A percentile compares a stretch with the other conserved stretches of the same genome.
Conservation (phyloP, 1,139 yeast species). For the Yamadazyma oceani region DNA sequence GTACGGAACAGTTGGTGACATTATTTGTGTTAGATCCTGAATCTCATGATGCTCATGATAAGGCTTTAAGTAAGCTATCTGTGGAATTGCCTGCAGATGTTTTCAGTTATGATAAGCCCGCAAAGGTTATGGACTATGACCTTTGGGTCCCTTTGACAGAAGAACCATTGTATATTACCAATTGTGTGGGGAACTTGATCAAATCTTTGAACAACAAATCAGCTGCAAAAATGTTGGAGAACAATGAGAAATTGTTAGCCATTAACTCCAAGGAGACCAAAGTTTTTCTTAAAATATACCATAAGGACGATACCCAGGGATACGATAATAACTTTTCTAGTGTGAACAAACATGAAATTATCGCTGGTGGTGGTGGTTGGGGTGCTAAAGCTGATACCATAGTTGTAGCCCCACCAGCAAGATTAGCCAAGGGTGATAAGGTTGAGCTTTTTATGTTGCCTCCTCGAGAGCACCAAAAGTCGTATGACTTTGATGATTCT, state of each 20-base stretch:
- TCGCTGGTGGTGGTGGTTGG: conserved; percentile 71
- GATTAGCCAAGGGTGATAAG: conserved; percentile 41
- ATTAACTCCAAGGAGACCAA: conserved; percentile 47
- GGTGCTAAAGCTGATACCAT: conserved; percentile 60
- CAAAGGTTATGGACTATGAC: conserved; percentile 18
- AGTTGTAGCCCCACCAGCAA: conserved; percentile 58
- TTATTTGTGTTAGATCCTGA: conserved; percentile 35
- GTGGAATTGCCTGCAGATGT: conserved; percentile 24
- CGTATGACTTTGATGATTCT: conserved; percentile 8
- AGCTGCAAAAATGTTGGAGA: conserved; percentile 53
- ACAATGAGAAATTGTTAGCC: conserved; percentile 38
- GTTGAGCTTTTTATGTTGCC: conserved; percentile 51
- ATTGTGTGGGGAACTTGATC: conserved; percentile 51
- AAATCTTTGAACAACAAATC: conserved; percentile 48
- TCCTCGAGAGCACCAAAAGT: conserved; percentile 29
- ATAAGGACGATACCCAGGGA: conserved; percentile 8
- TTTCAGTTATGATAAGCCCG: conserved; percentile 6
- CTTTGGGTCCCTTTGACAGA: conserved; percentile 35
- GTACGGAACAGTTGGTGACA: conserved; percentile 37
- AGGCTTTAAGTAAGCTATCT: conserved; percentile 29
- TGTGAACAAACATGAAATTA: conserved; percentile 41
- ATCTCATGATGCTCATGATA: conserved; percentile 6
- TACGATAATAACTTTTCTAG: conserved; percentile 5
- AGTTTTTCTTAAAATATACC: conserved; percentile 41
- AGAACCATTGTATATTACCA: conserved; percentile 35